Evolutionary conservation across 2,329 filamentous ascomycete genomes (phyloP).

Genomic region (Aspergillus hiratsukae): DNA sequence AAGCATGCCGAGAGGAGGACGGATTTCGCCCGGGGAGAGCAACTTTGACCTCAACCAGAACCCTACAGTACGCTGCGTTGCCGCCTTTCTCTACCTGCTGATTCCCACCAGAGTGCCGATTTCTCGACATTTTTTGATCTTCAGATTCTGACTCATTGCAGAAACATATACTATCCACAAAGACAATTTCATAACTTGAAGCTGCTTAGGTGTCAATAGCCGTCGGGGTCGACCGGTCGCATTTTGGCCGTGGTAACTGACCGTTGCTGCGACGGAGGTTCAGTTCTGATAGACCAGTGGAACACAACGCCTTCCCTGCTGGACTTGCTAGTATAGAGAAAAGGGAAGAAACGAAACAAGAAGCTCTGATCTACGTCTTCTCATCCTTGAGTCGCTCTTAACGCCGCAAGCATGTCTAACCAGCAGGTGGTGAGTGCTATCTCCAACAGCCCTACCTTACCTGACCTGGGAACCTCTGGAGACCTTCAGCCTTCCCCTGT

Average conservation of each 20-base stretch:
- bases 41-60: conserved; percentile 34
- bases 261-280: conserved; percentile 13
- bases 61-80: conserved; percentile 20
- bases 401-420: conserved; percentile 41
- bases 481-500: conserved; percentile 6
- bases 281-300: conserved; percentile 10
- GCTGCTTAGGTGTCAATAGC: conserved; percentile 10
- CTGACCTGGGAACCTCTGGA: conserved; percentile 21
- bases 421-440: conserved; percentile 45
- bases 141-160: not conserved
- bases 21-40: conserved; percentile 34
- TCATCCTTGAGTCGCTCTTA: conserved; percentile 2
- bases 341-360: conserved; percentile 4
- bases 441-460: conserved; percentile 16
- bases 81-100: conserved; percentile 1
- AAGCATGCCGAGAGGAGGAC: conserved; percentile 26
- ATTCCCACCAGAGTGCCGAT: conserved; percentile 1
- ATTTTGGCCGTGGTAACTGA: conserved; percentile 19
- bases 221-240: conserved; percentile 13
- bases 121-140: not conserved
- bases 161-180: conserved; percentile 4
- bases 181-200: conserved; percentile 3
- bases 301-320: conserved; percentile 1
- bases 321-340: conserved; percentile 10
- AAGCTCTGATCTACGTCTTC: conserved; percentile 8